Conservation (phyloP, 2,329 filamentous ascomycete genomes). For the Elsinoe fawcettii region DNA sequence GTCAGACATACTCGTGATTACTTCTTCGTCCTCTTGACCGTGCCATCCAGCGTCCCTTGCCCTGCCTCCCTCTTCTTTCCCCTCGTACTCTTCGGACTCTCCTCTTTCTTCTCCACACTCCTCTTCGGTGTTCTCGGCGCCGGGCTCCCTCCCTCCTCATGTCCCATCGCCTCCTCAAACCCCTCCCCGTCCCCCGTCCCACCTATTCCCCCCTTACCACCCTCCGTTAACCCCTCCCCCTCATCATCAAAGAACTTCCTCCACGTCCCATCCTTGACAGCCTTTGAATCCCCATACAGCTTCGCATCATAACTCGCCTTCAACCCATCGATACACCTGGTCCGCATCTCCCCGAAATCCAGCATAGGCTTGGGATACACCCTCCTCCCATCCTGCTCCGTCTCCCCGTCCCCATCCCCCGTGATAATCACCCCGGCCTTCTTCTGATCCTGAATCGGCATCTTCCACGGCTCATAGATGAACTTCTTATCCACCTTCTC, state of each 20-base stretch:
- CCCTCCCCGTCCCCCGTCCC: constrained; percentile 27
- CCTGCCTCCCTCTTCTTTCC: constrained; percentile 10
- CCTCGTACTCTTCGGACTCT: constrained; percentile 17
- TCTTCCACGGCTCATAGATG: constrained; percentile 75
- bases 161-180: constrained; percentile 16
- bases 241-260: constrained; percentile 41
- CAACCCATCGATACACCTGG: constrained; percentile 58
- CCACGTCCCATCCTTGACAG: constrained; percentile 55
- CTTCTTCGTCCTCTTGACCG: constrained; percentile 26
- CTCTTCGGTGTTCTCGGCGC: constrained; percentile 14
- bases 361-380: constrained; percentile 70
- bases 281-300: constrained; percentile 55
- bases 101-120: not conserved
- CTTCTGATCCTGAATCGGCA: constrained; percentile 59
- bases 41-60: constrained; percentile 1
- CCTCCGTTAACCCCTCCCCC: constrained; percentile 39
- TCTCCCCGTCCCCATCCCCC: constrained; percentile 39
- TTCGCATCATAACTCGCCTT: constrained; percentile 62
- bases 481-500: constrained; percentile 55
- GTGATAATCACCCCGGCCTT: constrained; percentile 57
- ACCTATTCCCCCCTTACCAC: constrained; percentile 33
- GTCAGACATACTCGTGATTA: not conserved
- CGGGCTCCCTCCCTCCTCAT: constrained; percentile 14
- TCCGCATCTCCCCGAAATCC: constrained; percentile 58
- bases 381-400: constrained; percentile 36